These are phyloP conservation scores for Lentinula sp. DNA, from an alignment of 768 basidiomycete species.

Conservation along the genomic window DNA sequence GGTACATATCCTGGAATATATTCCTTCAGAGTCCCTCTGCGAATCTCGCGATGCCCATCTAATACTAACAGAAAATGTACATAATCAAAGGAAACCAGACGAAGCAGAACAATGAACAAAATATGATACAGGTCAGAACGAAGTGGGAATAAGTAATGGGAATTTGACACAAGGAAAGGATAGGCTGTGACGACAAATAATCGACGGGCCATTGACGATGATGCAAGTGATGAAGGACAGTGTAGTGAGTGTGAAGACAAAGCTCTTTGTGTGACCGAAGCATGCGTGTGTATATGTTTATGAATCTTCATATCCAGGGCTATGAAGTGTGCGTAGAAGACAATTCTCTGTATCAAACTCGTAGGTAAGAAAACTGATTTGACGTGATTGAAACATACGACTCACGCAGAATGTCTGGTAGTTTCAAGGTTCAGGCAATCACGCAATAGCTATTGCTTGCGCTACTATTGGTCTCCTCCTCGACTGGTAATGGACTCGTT, in stretches of 20 bases:
- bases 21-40: background rate
- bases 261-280: background rate
- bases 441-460: constrained; percentile 4
- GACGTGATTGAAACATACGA: background rate
- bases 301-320: too few species aligned
- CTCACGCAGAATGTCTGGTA: background rate
- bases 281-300: background rate
- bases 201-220: background rate
- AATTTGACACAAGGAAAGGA: background rate
- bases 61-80: background rate
- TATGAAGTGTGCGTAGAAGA: background rate
- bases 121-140: background rate
- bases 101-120: background rate
- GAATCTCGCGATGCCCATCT: background rate
- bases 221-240: background rate
- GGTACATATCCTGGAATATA: background rate
- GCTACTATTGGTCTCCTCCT: background rate
- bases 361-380: background rate
- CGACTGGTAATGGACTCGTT: background rate
- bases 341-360: background rate
- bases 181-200: background rate
- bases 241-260: background rate
- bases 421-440: background rate
- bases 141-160: background rate
- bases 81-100: background rate